Base-by-base conservation (phyloP, 75 land plant species). In the Cunninghamia lanceolata region DNA sequence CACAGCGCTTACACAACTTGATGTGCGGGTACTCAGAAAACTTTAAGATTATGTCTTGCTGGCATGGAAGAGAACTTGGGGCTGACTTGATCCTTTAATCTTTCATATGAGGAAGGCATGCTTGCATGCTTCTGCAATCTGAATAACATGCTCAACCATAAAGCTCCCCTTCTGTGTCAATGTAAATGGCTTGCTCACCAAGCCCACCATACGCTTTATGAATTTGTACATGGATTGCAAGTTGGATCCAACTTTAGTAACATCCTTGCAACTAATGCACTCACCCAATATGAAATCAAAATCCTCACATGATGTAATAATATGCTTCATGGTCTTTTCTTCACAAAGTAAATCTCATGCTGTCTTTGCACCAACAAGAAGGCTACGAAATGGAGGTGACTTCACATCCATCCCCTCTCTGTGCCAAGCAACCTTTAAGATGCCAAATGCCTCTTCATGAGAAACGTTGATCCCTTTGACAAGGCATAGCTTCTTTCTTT, bases 101-200 rank as follows among this genome's bases (percentile, higher is more conserved):
- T 93, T 46, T 84, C 84, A 63, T n/a, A 66, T 16, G 21, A 73
- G 78, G 46, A 83, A 76, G 74, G 40, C 39, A 87, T 47, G 63
- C 40, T 83, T 36, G 76, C 94, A 88, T 78, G 91, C 95, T 88
- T 94, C 93, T 71, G 96, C 95, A 88, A 97, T 93, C 89, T 97
- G 96, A 50, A 89, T 88, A 85, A 91, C 96, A 81, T 98, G 93
- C 84, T 96, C 99, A 84, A 94, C 92, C 99, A 96, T 96, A 88
- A 97, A 97, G 86, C 99, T 97, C n/a, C 30, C 99, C 99, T 92
- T 97, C 99, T 34, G 99, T 97, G 88, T 97, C 98, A 82, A 97
- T 95, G 85, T 97, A 97, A 45, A 97, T 70, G 77, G 98, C 96
- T 82, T 90, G 94, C 56, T 98, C 99, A 71, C 94, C 96, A 46